Evolutionary conservation across 495 filamentous ascomycete species (phyloP), one percentile per base, ranked within the genome.

Genomic region (Penicillium maclennaniae): DNA sequence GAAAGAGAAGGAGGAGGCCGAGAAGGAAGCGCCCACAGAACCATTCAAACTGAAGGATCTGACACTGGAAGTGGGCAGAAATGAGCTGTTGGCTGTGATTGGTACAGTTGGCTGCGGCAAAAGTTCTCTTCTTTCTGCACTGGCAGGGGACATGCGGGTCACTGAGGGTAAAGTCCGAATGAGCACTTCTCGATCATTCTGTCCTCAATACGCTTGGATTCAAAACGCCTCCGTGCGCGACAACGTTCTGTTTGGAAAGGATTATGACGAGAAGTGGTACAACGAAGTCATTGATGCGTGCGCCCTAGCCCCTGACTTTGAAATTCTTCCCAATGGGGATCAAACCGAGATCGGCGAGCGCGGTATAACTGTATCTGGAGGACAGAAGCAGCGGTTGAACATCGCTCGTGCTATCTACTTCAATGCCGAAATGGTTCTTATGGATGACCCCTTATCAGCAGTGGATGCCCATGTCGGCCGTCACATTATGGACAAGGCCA

Each of bases 191-290:
- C 73, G 91, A 45, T 88, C 91, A 0, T 96, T 95, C 59, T 98
- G 93, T 59, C 91, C 93, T 0, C 93, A 98, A 61, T 95, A 93
- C 62, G 88, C 93, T 4, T 98, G 93, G 93, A 97, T 98, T 43
- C 92, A 97, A 61, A 98, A 97, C 60, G 75, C 90, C 0, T 87
- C 85, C 14, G 85, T 97, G 6, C 83, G 79, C 51, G 80, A 95
- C 47, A 98, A 98, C 58, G 93, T 98, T 49, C 63, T 95, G 1
- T 97, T 98, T 59, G 92, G 92, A 2, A 89, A 87, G 59, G 82
- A 62, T 1, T 77, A 67, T 40, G 70, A 84, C 36, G 55, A 74
- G 23, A 47, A 42, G 14, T 79, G 82, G 72, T 88, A 87, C 54
- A 68, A 77, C 17, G 54, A 76, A 34, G 83, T 87, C 3, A 51